Base-by-base conservation (phyloP, 306 rosid species). In the Inga laurina region DNA sequence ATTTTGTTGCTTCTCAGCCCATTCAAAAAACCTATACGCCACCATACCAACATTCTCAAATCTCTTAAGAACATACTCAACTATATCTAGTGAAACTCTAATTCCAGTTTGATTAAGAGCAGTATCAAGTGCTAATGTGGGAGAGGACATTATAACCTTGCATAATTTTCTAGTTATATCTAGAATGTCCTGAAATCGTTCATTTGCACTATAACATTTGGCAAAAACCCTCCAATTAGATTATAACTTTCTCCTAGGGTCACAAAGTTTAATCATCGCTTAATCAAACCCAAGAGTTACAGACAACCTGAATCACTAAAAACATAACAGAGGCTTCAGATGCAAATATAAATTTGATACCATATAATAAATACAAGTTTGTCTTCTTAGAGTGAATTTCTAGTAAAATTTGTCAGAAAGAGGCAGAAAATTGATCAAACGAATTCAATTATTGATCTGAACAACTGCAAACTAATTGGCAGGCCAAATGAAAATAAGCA, bases 1-100 rank as follows among this genome's bases (percentile, higher is more conserved):
- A 76, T 81, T 85, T 65, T 87, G 70, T 78, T 93, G 97, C 84
- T 83, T 90, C 27, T 76, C 89, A 1, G 97, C 91, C 97, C 98
- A 95, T 66, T 88, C 92, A 76, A 93, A 95, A 85, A 95, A 92
- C 21, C 92, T 87, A 75, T 86, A 89, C 2, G 94, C 92, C 5
- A 93, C 84, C 94, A 95, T 89, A 27, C 96, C 98, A 0, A 96
- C 98, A 86, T 95, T 92, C 75, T 88, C 94, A 46, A 95, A 93
- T 51, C 89, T 86, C 77, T 74, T 69, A 45, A 95, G 98, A 19
- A 93, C 90, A 21, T 82, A 82, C 79, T 93, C 97, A 3, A 85
- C 97, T 44, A 88, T 79, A 77, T 93, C 93, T 21, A 91, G 91
- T 13, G 92, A 84, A 75, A 92, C 89, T 82, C 87, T 88, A 48